phyloP scores from a whole-genome alignment of 106 monocot species.

The Dactylorhiza incarnata region DNA sequence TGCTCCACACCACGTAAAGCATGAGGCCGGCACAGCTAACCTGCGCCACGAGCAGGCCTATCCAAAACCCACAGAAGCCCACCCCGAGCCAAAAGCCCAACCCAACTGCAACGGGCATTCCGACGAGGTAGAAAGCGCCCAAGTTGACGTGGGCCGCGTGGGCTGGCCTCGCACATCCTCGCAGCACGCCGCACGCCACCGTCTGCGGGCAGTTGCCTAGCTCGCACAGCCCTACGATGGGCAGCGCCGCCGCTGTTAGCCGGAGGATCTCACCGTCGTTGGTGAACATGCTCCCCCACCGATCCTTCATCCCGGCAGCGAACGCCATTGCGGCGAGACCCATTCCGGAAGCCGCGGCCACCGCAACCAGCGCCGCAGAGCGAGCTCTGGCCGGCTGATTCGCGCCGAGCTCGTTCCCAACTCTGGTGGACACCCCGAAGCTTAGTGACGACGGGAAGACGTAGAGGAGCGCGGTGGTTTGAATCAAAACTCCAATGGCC shows the following conservation, averaged over 20 bases:
- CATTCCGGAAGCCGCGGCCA: slow-evolving; percentile 1
- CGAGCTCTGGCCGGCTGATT: slow-evolving; percentile 18
- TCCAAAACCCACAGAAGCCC: slow-evolving; percentile 27
- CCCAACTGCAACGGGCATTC: slow-evolving; percentile 17
- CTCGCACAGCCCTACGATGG: slow-evolving; percentile 31
- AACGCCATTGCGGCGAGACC: slow-evolving; percentile 19
- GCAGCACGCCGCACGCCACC: slow-evolving; percentile 20
- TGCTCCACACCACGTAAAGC: slow-evolving; percentile 22
- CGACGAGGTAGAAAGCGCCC: slow-evolving; percentile 28
- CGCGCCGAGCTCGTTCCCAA: slow-evolving; percentile 26
- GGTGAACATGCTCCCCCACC: slow-evolving; percentile 25
- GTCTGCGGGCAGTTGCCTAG: slow-evolving; percentile 40
- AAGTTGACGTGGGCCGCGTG: slow-evolving; percentile 26
- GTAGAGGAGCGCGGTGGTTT: slow-evolving; percentile 26
- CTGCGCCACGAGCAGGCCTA: slow-evolving; percentile 21
- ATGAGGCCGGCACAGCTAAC: slow-evolving; percentile 24
- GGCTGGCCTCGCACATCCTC: slow-evolving; percentile 24
- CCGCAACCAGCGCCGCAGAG: slow-evolving; percentile 8
- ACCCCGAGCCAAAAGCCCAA: slow-evolving; percentile 15
- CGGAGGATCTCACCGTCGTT: slow-evolving; percentile 15
- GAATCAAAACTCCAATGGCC: slow-evolving; percentile 25
- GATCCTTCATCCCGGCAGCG: slow-evolving; percentile 8
- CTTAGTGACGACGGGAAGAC: slow-evolving; percentile 28
- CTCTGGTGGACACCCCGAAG: slow-evolving; percentile 25
- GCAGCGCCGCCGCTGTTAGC: slow-evolving; percentile 25